These are phyloP conservation scores for Durusdinium trenchii DNA, from an alignment of 73 alveolate genomes.

Conservation along the genomic window DNA sequence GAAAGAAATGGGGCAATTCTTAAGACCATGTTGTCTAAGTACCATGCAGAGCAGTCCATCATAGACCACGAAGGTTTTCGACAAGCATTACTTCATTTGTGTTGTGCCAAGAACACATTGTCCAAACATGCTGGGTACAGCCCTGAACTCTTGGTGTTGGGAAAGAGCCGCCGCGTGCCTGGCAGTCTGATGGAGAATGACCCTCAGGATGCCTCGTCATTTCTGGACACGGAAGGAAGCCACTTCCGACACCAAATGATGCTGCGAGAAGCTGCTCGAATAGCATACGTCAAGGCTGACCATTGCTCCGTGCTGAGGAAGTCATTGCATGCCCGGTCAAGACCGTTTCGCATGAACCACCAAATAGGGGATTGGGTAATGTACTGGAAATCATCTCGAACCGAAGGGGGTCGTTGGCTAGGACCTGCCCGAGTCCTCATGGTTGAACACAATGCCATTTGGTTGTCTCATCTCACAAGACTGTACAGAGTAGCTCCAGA, in stretches of 20 bases:
- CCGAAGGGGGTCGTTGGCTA: too few species aligned
- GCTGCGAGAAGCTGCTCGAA: background rate
- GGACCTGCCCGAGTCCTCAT: too few species aligned
- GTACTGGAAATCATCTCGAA: too few species aligned
- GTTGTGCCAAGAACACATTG: slow-evolving; percentile 17
- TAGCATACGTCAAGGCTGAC: background rate
- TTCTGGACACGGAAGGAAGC: background rate
- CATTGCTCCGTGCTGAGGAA: background rate
- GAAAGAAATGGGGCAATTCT: background rate
- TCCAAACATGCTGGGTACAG: background rate
- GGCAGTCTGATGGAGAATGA: background rate
- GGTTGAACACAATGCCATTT: too few species aligned
- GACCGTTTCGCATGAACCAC: background rate
- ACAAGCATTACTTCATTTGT: background rate
- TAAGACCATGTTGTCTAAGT: background rate
- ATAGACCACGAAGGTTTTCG: background rate
- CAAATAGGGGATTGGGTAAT: too few species aligned
- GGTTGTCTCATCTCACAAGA: too few species aligned
- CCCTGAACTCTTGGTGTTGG: background rate
- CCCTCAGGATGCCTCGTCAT: background rate
- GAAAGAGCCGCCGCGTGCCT: background rate
- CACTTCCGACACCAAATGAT: background rate
- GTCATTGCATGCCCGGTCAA: background rate
- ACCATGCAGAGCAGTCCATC: background rate
- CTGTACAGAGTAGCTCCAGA: too few species aligned